These are phyloP conservation scores for Zymoseptoria tritici DNA, from an alignment of 2,329 filamentous ascomycete species.

Conservation along the genomic window DNA sequence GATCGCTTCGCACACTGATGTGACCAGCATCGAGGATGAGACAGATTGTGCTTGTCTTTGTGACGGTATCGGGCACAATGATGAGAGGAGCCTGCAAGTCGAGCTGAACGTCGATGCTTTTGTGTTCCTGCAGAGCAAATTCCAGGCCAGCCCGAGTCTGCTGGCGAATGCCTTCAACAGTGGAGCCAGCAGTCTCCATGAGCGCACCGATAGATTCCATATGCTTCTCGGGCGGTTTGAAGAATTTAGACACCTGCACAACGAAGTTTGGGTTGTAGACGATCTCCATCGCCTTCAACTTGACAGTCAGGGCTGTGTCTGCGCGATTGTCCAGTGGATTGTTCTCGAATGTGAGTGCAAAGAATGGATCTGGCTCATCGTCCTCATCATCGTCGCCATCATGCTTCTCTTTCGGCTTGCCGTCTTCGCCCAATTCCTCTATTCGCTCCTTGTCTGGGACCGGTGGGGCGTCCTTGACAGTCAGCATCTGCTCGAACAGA, in stretches of 20 bases:
- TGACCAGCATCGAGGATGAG: constrained; percentile 95
- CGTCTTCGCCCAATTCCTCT: constrained; percentile 43
- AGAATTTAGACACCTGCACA: constrained; percentile 86
- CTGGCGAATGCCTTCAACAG: constrained; percentile 87
- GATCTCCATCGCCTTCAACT: constrained; percentile 90
- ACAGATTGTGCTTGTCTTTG: constrained; percentile 69
- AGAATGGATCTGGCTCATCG: constrained; percentile 68
- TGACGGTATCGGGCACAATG: constrained; percentile 91
- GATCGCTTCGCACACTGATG: constrained; percentile 84
- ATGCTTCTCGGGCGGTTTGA: constrained; percentile 89
- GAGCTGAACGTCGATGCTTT: constrained; percentile 92
- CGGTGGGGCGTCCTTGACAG: constrained; percentile 77
- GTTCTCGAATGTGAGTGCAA: constrained; percentile 85
- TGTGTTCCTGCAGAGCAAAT: constrained; percentile 94
- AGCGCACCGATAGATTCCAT: constrained; percentile 97
- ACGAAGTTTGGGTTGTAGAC: constrained; percentile 96
- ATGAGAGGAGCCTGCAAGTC: constrained; percentile 94
- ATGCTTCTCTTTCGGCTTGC: constrained; percentile 38
- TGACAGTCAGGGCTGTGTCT: constrained; percentile 82
- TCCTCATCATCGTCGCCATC: constrained; percentile 35
- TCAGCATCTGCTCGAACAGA: constrained; percentile 88
- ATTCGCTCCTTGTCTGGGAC: constrained; percentile 45
- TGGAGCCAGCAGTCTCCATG: constrained; percentile 91
- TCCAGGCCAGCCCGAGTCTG: constrained; percentile 93
- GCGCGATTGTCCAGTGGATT: constrained; percentile 90